Evolutionary conservation across 306 rosid genomes (phyloP), one percentile per base, ranked within the genome.

Genomic region (Trifolium subterraneum): DNA sequence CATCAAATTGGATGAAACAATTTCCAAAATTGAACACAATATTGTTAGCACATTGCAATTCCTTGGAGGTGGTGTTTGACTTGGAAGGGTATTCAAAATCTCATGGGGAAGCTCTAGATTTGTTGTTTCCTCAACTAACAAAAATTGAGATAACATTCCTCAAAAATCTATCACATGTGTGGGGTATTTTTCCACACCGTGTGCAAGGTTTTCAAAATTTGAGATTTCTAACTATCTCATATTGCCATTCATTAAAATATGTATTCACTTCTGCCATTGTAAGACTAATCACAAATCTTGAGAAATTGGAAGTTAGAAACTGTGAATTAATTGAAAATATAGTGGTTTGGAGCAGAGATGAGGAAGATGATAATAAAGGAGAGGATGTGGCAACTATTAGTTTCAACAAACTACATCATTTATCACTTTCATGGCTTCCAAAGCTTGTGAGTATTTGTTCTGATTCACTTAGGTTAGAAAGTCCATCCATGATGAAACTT

Each of bases 181-280:
- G 77, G 77, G 10, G 48, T 18, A 73, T 27, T 29, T 48, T 9
- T 60, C 56, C 54, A 10, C 59, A 6, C 0, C 2, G 15, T 45
- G 35, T 44, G 35, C 12, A 60, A 11, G 77, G 77, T 3, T 73
- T 73, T 31, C 62, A 47, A n/a, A 61, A 18, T n/a, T 47, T 73
- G 59, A 73, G 13, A 61, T 12, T 22, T 0, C 15, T 74, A 2
- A 19, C 13, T 18, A 29, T 74, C 0, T 8, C 6, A 6, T 0
- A 16, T 0, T 74, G 78, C 47, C 10, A 19, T n/a, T 62, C 78
- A 6, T 45, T 74, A 44, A 33, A 1, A 12, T 31, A 74, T 15
- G 15, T 62, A 4, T 74, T 62, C n/a, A 31, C 38, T 11, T 12
- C 52, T 8, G 25, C 14, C 8, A 63, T 63, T 63, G 51, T 20